Base-by-base conservation (phyloP, 1,139 yeast species). In the Blastobotrys serpentis region DNA sequence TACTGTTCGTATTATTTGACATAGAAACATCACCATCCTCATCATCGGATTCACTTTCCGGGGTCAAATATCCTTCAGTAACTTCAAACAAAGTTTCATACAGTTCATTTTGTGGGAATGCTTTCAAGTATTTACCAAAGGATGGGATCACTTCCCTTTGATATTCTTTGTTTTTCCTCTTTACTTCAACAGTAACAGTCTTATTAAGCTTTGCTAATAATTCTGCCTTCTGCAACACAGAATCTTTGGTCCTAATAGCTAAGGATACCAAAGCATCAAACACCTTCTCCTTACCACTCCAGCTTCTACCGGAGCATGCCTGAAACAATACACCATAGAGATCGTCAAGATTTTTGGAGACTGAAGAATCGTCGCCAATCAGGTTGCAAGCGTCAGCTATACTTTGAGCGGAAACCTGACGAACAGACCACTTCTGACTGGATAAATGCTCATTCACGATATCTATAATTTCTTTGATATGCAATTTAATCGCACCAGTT, bases 211-310 rank as follows among this genome's bases (percentile, higher is more conserved):
- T 48, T 8, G 38, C 46, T 13, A 46, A 46, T 30, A 55, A 33
- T 33, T 51, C 54, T 10, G 50, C 51, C 8, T n/a, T 49, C 4
- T 42, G 36, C 6, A 17, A 22, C 2, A 55, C 18, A 43, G 73
- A 53, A 3, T 55, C 57, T 43, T 72, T 67, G 10, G 79, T 73
- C 54, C 78, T 78, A 11, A 72, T 62, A 0, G 83, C 64, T 34
- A 86, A 72, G 1, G 79, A 70, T 1, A 87, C 84, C 44, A 90
- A 68, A 0, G 96, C 88, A 38, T 79, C 81, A 25, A 88, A 70
- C 2, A 92, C 77, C 37, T 74, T 67, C 56, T 88, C 96, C 61
- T 92, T 92, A 6, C 98, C 98, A 16, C 76, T 76, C 95, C 96
- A 92, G 7, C 94, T 78, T 52, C 92, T 79, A 0, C 97, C 97